These are phyloP conservation scores for Ceratobasidium sp. DNA, from an alignment of 1,284 basidiomycete genomes.

Conservation along the genomic window DNA sequence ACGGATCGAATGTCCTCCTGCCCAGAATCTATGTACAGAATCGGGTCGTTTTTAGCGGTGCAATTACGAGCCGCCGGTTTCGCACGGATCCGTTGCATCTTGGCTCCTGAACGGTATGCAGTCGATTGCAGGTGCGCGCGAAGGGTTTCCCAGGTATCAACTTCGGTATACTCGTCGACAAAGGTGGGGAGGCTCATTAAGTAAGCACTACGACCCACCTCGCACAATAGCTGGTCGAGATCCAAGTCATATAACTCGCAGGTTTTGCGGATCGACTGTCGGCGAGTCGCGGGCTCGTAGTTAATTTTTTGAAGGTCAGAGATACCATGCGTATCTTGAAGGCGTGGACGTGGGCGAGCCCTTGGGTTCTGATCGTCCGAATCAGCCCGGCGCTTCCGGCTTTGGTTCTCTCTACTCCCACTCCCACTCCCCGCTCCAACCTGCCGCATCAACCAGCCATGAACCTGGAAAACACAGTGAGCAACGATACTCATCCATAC, in stretches of 20 bases:
- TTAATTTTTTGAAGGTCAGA: constrained; percentile 7
- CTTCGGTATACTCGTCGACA: constrained; percentile 13
- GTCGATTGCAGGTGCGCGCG: background rate
- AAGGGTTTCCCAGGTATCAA: constrained; percentile 8
- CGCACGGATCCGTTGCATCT: constrained; percentile 23
- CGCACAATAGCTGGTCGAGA: background rate
- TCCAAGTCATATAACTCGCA: constrained; percentile 15
- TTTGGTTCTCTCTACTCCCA: background rate
- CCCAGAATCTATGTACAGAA: background rate
- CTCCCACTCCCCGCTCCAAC: background rate
- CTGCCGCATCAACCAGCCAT: constrained; percentile 2
- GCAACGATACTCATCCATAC: background rate
- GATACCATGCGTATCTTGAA: constrained; percentile 4
- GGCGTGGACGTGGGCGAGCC: constrained; percentile 17
- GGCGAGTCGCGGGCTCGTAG: background rate
- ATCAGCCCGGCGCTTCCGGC: constrained; percentile 14
- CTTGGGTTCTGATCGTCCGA: background rate
- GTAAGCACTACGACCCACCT: background rate
- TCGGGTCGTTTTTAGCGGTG: constrained; percentile 4
- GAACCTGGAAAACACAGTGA: background rate
- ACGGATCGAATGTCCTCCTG: background rate
- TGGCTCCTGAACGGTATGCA: background rate
- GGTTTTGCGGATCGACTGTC: constrained; percentile 6
- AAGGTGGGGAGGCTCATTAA: background rate
- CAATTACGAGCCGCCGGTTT: background rate